A percentile compares a stretch with the other conserved stretches of the same genome.
These are phyloP conservation scores for Echinosphaeria canescens DNA, from an alignment of 2,329 filamentous ascomycete genomes.

Conservation along the genomic window DNA sequence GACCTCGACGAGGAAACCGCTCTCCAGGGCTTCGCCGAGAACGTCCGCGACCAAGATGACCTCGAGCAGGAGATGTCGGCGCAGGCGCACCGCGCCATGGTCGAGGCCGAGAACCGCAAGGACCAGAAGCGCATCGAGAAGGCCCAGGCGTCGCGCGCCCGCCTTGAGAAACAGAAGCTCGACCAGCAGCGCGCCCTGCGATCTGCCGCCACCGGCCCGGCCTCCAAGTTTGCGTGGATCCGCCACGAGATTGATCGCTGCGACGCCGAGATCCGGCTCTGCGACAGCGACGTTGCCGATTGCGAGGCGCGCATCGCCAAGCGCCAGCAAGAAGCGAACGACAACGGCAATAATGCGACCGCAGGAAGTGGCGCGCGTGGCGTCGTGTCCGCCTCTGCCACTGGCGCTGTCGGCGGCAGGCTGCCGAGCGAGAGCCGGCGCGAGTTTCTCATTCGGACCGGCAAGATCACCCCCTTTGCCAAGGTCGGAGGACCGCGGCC, in stretches of 20 bases:
- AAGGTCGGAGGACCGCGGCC: constrained; percentile 45
- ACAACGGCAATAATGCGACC: constrained; percentile 16
- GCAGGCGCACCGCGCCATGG: constrained; percentile 35
- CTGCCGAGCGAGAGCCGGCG: constrained; percentile 65
- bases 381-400: neutral
- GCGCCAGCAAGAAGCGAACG: constrained; percentile 34
- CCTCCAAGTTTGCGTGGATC: constrained; percentile 28
- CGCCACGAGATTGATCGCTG: constrained; percentile 46
- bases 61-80: constrained; percentile 66
- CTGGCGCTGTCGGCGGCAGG: constrained; percentile 9
- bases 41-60: constrained; percentile 71
- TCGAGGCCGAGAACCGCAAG: constrained; percentile 38
- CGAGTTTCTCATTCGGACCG: constrained; percentile 83
- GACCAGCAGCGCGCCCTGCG: constrained; percentile 24
- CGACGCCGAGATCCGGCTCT: constrained; percentile 37
- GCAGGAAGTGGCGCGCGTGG: constrained; percentile 19
- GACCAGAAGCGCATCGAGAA: constrained; percentile 41
- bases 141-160: constrained; percentile 27
- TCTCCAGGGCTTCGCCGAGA: constrained; percentile 39
- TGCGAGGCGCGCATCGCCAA: constrained; percentile 67
- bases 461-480: constrained; percentile 93
- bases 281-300: constrained; percentile 54
- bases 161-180: constrained; percentile 42
- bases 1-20: constrained; percentile 33
- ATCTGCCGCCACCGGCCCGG: constrained; percentile 18